These are phyloP conservation scores for Cladophialophora bantiana DNA, from an alignment of 2,329 filamentous ascomycete genomes.

Conservation along the genomic window DNA sequence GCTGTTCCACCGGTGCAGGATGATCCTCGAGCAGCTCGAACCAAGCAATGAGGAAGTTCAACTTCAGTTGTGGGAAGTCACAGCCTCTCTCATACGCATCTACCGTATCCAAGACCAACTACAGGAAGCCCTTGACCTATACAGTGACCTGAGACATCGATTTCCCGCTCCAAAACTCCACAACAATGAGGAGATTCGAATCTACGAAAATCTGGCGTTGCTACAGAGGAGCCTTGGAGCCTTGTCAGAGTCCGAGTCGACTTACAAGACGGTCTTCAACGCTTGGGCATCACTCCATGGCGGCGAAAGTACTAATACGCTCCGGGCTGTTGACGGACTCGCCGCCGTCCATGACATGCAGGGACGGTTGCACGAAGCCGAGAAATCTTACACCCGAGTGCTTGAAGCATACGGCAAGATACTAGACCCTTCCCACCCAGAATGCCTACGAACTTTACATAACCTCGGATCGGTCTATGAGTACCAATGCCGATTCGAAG, in stretches of 20 bases:
- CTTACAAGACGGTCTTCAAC: neutral
- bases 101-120: neutral
- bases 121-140: neutral
- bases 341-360: neutral
- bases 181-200: neutral
- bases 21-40: neutral
- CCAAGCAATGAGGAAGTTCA: neutral
- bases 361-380: neutral
- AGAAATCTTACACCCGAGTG: neutral
- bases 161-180: neutral
- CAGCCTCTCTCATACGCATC: conserved; percentile 1
- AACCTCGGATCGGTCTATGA: conserved; percentile 4
- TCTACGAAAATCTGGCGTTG: neutral
- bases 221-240: neutral
- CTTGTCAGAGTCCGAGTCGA: neutral
- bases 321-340: neutral
- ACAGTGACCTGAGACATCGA: neutral
- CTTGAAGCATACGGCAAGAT: conserved; percentile 1
- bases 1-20: conserved; percentile 1
- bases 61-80: neutral
- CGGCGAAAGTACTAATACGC: conserved; percentile 1
- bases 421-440: neutral
- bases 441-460: neutral
- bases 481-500: neutral
- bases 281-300: neutral